Percentiles rank a stretch among this genome's conserved stretches.
These are phyloP conservation scores for Plantago lanceolata DNA, from an alignment of 305 asterid species.

Conservation along the genomic window DNA sequence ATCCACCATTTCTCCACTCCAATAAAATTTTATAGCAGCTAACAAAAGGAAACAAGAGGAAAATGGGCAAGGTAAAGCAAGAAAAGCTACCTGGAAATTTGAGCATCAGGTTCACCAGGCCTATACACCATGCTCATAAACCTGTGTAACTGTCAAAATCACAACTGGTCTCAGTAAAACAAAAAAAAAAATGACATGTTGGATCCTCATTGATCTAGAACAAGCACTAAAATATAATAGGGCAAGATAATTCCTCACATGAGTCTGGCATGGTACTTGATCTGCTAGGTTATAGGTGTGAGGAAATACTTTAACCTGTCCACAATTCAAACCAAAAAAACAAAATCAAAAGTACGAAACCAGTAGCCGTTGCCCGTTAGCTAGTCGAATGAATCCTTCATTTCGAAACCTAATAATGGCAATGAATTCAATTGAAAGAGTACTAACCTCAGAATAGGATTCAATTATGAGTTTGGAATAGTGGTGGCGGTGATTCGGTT, in stretches of 20 bases:
- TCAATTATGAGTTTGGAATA: constrained; percentile 46
- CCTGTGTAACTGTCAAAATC: constrained; percentile 35
- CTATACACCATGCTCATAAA: constrained; percentile 28
- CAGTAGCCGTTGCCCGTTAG: background rate
- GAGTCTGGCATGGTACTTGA: constrained; percentile 63
- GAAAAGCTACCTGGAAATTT: constrained; percentile 39
- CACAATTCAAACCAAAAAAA: background rate
- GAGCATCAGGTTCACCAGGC: constrained; percentile 22
- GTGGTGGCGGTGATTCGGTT: constrained; percentile 51
- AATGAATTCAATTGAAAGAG: background rate
- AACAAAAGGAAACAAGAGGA: constrained; percentile 1
- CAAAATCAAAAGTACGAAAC: too few relatives aligned
- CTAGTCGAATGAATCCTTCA: background rate
- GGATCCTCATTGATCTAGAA: background rate
- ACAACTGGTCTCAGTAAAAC: background rate
- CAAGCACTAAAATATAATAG: constrained; percentile 6
- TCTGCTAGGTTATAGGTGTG: constrained; percentile 56
- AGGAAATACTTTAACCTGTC: constrained; percentile 54
- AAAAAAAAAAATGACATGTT: background rate
- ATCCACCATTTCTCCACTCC: too few relatives aligned
- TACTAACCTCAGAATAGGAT: constrained; percentile 65
- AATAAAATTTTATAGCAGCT: background rate
- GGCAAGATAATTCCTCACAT: constrained; percentile 40
- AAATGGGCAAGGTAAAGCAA: background rate
- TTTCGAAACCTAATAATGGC: background rate